Evolutionary conservation across 2,329 filamentous ascomycete genomes (phyloP).

Genomic region (Pseudofabraea citricarpa): DNA sequence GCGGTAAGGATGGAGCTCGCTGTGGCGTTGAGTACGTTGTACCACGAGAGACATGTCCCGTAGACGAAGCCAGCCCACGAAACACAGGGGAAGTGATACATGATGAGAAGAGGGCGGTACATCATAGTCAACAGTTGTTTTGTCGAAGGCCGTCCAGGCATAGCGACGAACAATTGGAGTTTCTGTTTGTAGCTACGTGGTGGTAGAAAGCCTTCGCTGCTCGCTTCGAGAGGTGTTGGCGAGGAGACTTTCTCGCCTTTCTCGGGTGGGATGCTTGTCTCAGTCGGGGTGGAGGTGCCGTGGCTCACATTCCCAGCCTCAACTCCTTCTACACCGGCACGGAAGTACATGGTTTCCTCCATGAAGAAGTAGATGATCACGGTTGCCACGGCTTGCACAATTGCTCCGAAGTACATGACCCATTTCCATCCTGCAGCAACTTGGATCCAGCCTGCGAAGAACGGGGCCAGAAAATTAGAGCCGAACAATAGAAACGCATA

Average conservation of each 20-base stretch:
- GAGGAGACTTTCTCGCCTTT: neutral
- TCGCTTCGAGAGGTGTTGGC: neutral
- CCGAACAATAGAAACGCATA: slow-evolving; percentile 39
- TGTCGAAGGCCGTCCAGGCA: slow-evolving; percentile 1
- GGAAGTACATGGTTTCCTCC: slow-evolving; percentile 44
- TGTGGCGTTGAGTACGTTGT: slow-evolving; percentile 25
- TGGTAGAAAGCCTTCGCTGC: neutral
- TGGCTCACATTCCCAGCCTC: neutral
- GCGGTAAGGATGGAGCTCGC: slow-evolving; percentile 19
- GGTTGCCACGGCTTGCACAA: slow-evolving; percentile 40
- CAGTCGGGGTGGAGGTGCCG: neutral
- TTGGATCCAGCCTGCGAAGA: slow-evolving; percentile 42
- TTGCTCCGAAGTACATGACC: slow-evolving; percentile 46
- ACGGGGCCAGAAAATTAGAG: slow-evolving; percentile 33
- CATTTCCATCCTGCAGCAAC: slow-evolving; percentile 42
- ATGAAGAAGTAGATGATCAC: slow-evolving; percentile 50
- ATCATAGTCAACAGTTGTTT: slow-evolving; percentile 17
- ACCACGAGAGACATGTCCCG: slow-evolving; percentile 23
- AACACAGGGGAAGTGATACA: slow-evolving; percentile 25
- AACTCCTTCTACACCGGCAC: slow-evolving; percentile 4
- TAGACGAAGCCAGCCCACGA: slow-evolving; percentile 25
- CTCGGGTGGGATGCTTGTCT: neutral
- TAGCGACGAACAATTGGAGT: neutral
- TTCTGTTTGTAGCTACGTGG: neutral
- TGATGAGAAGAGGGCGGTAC: slow-evolving; percentile 16